Base-by-base conservation (phyloP, 257 asterid genomes). In the Solanum corneliomulleri region DNA sequence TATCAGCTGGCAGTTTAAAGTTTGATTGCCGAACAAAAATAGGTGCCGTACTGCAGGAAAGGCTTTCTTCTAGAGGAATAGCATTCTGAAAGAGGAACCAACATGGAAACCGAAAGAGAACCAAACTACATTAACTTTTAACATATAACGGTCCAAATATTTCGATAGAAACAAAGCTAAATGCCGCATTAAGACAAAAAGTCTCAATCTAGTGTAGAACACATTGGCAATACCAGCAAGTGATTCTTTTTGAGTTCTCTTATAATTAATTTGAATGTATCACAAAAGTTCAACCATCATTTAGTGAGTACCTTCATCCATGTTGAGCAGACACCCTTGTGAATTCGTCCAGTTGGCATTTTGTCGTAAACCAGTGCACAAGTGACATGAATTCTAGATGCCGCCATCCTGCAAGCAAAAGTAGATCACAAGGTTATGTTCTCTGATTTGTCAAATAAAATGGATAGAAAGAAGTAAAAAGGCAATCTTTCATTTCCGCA, bases 291-390 rank as follows among this genome's bases (percentile, higher is more conserved):
- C 45, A 88, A 78, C 7, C 74, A 49, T 89, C 82, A 13, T 49
- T 35, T 64, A 86, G 60, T 44, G 76, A 86, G 62, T 93, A 96
- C 99, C 99, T 96, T 96, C 94, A 97, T 97, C 99, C 99, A 97
- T 31, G 99, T 97, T 23, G 99, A 97, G 92, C 99, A 97, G 72
- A 97, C 91, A 87, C 99, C 99, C 93, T 93, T 95, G 94, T 97
- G 99, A 89, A 97, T 87, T 83, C 98, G 87, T 88, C 99, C 99
- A 6, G 97, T 86, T 12, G 98, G 98, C 27, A 94, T 96, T 92
- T 92, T 95, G 89, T 96, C 99, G 74, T 92, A 84, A 64, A 97
- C 99, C 90, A 97, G 90, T 12, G 99, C 97, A 90, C 99, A 97
- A 42, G 99, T 96, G 25, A 96, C 99, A 21, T 96, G 98, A 78